A percentile compares a stretch with the other conserved stretches of the same genome.
Conservation (phyloP, 2,329 filamentous ascomycete genomes). For the Calonectria montana region DNA sequence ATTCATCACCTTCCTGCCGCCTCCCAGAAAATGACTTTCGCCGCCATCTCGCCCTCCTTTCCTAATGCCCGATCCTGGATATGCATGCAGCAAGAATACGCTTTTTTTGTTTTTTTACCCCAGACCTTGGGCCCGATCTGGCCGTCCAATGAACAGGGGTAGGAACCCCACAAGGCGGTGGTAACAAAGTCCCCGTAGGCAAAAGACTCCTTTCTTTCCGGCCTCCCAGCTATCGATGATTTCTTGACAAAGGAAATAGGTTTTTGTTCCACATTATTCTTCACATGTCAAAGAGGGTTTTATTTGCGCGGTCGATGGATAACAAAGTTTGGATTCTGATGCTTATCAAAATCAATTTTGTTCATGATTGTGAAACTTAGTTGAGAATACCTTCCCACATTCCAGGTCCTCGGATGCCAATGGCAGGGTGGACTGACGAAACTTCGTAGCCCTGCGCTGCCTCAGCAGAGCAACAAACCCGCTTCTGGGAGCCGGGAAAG, state of each 20-base stretch:
- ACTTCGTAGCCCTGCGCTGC: constrained; percentile 61
- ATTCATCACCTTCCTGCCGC: constrained; percentile 33
- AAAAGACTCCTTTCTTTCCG: constrained; percentile 46
- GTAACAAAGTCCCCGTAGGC: constrained; percentile 45
- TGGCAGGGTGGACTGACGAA: constrained; percentile 59
- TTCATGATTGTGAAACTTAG: constrained; percentile 46
- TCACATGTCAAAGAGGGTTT: constrained; percentile 34
- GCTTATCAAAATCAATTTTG: constrained; percentile 32
- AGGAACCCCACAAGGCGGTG: constrained; percentile 40
- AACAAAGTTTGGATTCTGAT: constrained; percentile 32
- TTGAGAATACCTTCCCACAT: constrained; percentile 76
- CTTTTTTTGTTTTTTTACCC: constrained; percentile 58
- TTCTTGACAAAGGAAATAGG: constrained; percentile 43
- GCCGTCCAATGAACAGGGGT: constrained; percentile 47
- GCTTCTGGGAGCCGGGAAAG: constrained; percentile 67
- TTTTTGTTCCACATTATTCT: constrained; percentile 40
- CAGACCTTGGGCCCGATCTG: constrained; percentile 47
- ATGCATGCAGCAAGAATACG: constrained; percentile 55
- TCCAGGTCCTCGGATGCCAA: constrained; percentile 66
- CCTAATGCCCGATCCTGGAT: constrained; percentile 51
- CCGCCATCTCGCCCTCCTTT: constrained; percentile 42
- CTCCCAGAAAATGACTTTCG: constrained; percentile 38
- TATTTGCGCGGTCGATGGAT: constrained; percentile 34
- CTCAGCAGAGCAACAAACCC: constrained; percentile 74
- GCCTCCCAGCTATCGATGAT: constrained; percentile 38